Percentiles rank a stretch among this genome's conserved stretches.
phyloP scores from a whole-genome alignment of 2,329 filamentous ascomycete genomes.

The Onygenales sp. region DNA sequence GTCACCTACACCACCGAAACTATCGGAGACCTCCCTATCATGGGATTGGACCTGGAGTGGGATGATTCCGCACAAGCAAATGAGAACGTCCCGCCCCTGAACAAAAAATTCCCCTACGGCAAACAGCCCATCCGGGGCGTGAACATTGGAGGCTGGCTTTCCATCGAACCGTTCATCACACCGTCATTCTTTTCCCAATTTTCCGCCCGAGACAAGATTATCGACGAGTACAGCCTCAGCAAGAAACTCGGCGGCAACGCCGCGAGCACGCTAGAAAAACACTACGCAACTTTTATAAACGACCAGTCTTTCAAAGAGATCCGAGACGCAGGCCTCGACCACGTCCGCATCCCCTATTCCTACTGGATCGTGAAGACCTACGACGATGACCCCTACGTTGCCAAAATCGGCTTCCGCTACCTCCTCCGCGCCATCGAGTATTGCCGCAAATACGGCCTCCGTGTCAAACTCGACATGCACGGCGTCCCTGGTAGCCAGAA shows the following conservation, averaged over 20 bases:
- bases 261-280: slow-evolving; percentile 67
- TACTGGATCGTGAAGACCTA: slow-evolving; percentile 92
- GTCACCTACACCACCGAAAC: slow-evolving; percentile 80
- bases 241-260: slow-evolving; percentile 57
- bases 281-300: slow-evolving; percentile 83
- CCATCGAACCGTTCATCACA: slow-evolving; percentile 88
- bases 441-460: slow-evolving; percentile 80
- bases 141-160: slow-evolving; percentile 89
- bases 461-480: slow-evolving; percentile 88
- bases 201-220: slow-evolving; percentile 50
- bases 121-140: slow-evolving; percentile 76
- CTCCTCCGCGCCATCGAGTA: slow-evolving; percentile 88
- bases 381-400: slow-evolving; percentile 76
- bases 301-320: slow-evolving; percentile 80
- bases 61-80: slow-evolving; percentile 76
- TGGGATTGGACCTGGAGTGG: slow-evolving; percentile 79
- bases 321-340: slow-evolving; percentile 77
- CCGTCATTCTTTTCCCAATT: slow-evolving; percentile 77
- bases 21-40: slow-evolving; percentile 79
- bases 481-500: slow-evolving; percentile 90
- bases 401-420: slow-evolving; percentile 84
- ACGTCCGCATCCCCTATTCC: slow-evolving; percentile 89
- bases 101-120: slow-evolving; percentile 69
- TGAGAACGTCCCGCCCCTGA: slow-evolving; percentile 65
- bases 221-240: slow-evolving; percentile 82